Percentiles rank a stretch among this genome's conserved stretches.
phyloP scores from a whole-genome alignment of 345 rosid species.

The Ricinus communis region DNA sequence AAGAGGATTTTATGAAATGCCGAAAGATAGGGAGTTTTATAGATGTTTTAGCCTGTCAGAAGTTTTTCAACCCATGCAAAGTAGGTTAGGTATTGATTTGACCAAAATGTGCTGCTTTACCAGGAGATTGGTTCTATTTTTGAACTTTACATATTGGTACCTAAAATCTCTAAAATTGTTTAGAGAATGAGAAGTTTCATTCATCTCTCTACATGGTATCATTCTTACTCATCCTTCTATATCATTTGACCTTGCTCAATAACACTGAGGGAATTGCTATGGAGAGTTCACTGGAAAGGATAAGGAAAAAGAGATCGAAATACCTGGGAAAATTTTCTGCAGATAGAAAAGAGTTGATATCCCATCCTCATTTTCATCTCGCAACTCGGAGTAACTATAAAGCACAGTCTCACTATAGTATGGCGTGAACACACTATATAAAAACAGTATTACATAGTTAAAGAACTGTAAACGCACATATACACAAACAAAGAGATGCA shows the following conservation, averaged over 20 bases:
- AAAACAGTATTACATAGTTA: neutral
- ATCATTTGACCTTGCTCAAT: neutral
- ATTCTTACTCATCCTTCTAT: neutral
- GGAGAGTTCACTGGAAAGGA: neutral
- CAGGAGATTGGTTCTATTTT: too few relatives aligned
- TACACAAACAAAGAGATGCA: constrained; percentile 8
- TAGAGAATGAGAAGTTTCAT: neutral
- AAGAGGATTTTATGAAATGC: too few relatives aligned
- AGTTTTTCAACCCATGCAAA: too few relatives aligned
- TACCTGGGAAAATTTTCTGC: constrained; percentile 98
- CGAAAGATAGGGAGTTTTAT: too few relatives aligned
- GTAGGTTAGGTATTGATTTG: too few relatives aligned
- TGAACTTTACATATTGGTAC: neutral
- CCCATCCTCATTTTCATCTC: constrained; percentile 96
- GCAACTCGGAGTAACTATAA: constrained; percentile 86
- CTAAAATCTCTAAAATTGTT: neutral
- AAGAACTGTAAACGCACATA: neutral
- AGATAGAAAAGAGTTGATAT: constrained; percentile 95
- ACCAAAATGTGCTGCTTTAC: too few relatives aligned
- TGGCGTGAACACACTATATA: constrained; percentile 88
- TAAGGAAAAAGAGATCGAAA: constrained; percentile 19
- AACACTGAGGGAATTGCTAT: neutral
- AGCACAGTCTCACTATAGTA: constrained; percentile 99
- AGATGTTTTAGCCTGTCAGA: too few relatives aligned
- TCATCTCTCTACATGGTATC: neutral